Evolutionary conservation across 169 alveolate genomes (phyloP), one percentile per base, ranked within the genome.

Genomic region (Cryptosporidium sp.): DNA sequence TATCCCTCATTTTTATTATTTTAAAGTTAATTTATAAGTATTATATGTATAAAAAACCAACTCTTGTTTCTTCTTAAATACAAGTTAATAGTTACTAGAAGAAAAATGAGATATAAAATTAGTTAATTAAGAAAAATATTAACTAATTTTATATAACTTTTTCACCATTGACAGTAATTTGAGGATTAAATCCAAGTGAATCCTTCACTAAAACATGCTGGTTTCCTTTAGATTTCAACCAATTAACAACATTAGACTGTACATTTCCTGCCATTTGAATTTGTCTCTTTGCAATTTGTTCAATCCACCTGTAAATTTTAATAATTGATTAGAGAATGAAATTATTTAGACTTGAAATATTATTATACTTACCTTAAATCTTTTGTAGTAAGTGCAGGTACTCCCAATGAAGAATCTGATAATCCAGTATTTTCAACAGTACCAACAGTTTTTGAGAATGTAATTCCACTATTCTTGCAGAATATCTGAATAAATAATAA

Each of bases 181-280:
- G 69, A 33, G 89, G 89, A 29, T 80, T 80, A 65, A 65, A 41
- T n/a, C 89, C 89, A 26, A 80, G 75, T 41, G 89, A 65, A 80
- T 80, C 75, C 37, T 65, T 80, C 1, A 80, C 89, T 3, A 80
- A 80, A 9, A 80, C 89, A 26, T 62, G 89, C 23, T 80, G 89
- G 26, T 62, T 80, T 62, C 89, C 89, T 37, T 52, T 80, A 6
- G 89, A 62, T 50, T 80, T 43, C 2, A 80, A 50, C 89, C 89
- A 80, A 41, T 80, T 80, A 39, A 80, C 31, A 39, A 80, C 89
- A 41, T 80, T 80, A 62, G 89, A 80, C 35, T 80, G 89, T 23
- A 80, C 89, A 26, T 65, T 80, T 18, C 74, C 74, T 8, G 89
- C 71, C 73, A 62, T 62, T 29, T 80, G 89, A 29, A 80, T 31